Conservation (phyloP, 2,329 filamentous ascomycete genomes). For the Bertia moriformis region DNA sequence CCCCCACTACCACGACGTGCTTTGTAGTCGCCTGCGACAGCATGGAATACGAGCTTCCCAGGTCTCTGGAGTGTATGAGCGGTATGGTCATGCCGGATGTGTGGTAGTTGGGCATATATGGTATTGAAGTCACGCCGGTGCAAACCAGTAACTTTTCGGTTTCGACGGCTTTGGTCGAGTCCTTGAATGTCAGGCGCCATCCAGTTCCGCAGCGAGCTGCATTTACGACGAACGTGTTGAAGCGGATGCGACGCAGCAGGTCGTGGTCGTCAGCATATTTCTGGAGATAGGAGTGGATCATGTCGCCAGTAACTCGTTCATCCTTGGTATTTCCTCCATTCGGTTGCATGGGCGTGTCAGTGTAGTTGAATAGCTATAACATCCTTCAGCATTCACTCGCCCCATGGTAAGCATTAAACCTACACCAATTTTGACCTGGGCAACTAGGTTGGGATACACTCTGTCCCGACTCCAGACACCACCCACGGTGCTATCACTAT, state of each 20-base stretch:
- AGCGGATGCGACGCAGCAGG: slow-evolving; percentile 5
- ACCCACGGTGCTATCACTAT: slow-evolving; percentile 9
- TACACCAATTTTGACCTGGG: too few relatives aligned
- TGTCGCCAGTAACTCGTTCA: too few relatives aligned
- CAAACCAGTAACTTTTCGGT: slow-evolving; percentile 4
- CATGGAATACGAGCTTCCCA: slow-evolving; percentile 5
- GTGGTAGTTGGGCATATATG: slow-evolving; percentile 2
- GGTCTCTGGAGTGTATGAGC: slow-evolving; percentile 13
- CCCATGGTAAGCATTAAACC: too few relatives aligned
- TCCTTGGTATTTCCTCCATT: too few relatives aligned
- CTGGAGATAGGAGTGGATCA: slow-evolving; percentile 12
- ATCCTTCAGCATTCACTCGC: too few relatives aligned
- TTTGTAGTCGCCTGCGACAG: slow-evolving; percentile 3
- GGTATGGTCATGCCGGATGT: slow-evolving; percentile 7
- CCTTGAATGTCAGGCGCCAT: too few relatives aligned
- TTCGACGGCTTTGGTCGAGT: too few relatives aligned
- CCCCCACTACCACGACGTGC: slow-evolving; percentile 13
- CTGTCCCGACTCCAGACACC: slow-evolving; percentile 11
- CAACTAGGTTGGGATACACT: slow-evolving; percentile 13
- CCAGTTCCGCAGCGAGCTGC: too few relatives aligned
- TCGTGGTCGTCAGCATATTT: slow-evolving; percentile 11
- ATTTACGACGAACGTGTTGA: slow-evolving; percentile 2
- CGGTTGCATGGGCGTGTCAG: too few relatives aligned
- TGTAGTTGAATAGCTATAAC: too few relatives aligned
- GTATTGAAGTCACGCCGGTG: slow-evolving; percentile 5